A percentile compares a stretch with the other conserved stretches of the same genome.
These are phyloP conservation scores for Leonotis leonurus DNA, from an alignment of 257 asterid species.

Conservation along the genomic window DNA sequence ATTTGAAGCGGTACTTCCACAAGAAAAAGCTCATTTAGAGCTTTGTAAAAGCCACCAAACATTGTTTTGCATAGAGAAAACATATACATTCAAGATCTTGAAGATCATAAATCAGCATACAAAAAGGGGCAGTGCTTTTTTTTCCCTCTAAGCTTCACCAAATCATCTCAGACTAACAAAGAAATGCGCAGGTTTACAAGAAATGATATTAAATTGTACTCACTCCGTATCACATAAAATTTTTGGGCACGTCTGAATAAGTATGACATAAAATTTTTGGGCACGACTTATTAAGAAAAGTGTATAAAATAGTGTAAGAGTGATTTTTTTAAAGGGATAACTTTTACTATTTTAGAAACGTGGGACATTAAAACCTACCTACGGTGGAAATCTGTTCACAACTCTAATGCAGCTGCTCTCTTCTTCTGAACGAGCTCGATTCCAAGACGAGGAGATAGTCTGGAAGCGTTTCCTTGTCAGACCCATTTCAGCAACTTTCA, in stretches of 20 bases:
- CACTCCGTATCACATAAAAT: background rate
- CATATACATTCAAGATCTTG: background rate
- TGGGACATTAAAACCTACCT: too few relatives aligned
- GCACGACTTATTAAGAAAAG: too few relatives aligned
- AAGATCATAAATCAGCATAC: too few relatives aligned
- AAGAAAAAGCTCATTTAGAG: constrained; percentile 62
- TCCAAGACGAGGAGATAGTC: constrained; percentile 85
- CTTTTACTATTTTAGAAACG: too few relatives aligned
- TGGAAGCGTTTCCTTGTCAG: constrained; percentile 85
- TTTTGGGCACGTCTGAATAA: too few relatives aligned
- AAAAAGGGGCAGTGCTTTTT: background rate
- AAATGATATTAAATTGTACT: background rate
- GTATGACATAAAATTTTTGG: too few relatives aligned
- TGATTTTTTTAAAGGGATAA: too few relatives aligned
- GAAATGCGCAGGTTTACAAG: background rate
- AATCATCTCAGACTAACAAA: background rate
- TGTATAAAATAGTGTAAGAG: too few relatives aligned
- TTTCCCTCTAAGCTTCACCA: background rate
- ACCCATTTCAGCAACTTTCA: too few relatives aligned
- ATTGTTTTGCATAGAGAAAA: background rate
- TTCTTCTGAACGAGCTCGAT: constrained; percentile 74
- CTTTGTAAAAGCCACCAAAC: background rate
- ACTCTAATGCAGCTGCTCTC: constrained; percentile 55
- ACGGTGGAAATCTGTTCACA: constrained; percentile 2
- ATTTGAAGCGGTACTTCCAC: constrained; percentile 51